Percentiles rank a stretch among this genome's conserved stretches.
Evolutionary conservation across 192 early-diverging fungal species (phyloP).

Genomic region (Coemansia sp.): DNA sequence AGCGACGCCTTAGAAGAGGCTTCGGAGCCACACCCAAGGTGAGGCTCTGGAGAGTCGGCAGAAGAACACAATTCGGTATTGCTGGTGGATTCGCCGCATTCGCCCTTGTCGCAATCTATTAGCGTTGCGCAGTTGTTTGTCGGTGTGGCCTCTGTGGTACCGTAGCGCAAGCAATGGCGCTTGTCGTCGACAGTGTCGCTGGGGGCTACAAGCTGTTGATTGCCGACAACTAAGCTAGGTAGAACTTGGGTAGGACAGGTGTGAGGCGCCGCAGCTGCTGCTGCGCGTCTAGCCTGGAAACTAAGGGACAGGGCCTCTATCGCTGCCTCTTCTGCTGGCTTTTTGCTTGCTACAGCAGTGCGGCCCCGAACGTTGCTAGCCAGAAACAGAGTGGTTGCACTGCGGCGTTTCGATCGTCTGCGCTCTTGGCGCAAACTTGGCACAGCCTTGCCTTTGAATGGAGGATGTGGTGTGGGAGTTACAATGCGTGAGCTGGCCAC

Average conservation of each 20-base stretch:
- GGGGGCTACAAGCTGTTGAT: background rate
- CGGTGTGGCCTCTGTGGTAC: background rate
- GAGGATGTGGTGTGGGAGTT: background rate
- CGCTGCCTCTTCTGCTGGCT: slow-evolving; percentile 32
- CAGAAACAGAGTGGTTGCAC: slow-evolving; percentile 42
- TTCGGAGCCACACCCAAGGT: background rate
- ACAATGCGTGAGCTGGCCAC: background rate
- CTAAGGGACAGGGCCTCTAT: slow-evolving; percentile 12
- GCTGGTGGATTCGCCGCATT: no score
- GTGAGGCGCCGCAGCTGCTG: background rate
- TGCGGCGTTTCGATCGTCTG: slow-evolving; percentile 44
- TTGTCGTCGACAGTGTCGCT: background rate
- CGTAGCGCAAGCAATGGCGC: background rate
- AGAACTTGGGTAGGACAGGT: background rate
- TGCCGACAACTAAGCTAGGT: background rate
- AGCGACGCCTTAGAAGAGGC: background rate
- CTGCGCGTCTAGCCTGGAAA: background rate
- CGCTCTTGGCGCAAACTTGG: slow-evolving; percentile 30
- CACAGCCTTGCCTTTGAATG: slow-evolving; percentile 4
- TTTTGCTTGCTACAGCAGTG: slow-evolving; percentile 11
- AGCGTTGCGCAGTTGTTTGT: background rate
- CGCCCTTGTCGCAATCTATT: background rate
- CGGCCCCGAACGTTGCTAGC: slow-evolving; percentile 12
- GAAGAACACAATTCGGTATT: background rate
- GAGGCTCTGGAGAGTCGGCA: background rate